phyloP scores from a whole-genome alignment of 2,329 filamentous ascomycete species.

The Tolypocladium nubicola region DNA sequence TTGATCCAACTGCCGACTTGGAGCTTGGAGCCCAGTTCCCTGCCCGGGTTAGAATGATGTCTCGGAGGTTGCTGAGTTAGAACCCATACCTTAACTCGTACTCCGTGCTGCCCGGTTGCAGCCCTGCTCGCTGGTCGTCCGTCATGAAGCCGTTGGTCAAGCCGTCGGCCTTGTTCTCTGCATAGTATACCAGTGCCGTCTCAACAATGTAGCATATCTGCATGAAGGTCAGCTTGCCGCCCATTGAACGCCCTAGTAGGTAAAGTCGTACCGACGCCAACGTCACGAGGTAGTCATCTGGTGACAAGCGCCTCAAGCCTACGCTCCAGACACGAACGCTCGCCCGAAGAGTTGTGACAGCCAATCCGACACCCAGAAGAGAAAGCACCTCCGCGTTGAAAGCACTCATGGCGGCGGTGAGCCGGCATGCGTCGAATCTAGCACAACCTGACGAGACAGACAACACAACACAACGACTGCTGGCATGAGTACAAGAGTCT shows the following conservation, averaged over 20 bases:
- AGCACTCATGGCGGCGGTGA: background rate
- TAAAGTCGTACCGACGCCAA: background rate
- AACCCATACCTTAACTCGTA: background rate
- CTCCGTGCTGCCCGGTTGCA: background rate
- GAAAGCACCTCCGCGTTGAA: background rate
- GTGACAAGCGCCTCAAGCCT: background rate
- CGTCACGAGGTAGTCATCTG: background rate
- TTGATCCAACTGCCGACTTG: slow-evolving; percentile 4
- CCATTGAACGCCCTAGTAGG: background rate
- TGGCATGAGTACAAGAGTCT: background rate
- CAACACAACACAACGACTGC: no score
- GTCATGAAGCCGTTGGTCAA: slow-evolving; percentile 1
- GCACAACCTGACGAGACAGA: no score
- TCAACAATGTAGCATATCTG: slow-evolving; percentile 1
- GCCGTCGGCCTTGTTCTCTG: slow-evolving; percentile 1
- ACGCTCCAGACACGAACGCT: background rate
- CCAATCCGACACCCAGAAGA: background rate
- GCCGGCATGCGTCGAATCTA: background rate
- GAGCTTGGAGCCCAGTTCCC: slow-evolving; percentile 6
- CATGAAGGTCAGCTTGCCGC: background rate
- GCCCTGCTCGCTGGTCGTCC: background rate
- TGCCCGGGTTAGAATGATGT: background rate
- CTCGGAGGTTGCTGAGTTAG: no score
- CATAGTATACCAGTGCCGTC: background rate
- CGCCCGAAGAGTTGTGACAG: background rate